A percentile compares a stretch with the other conserved stretches of the same genome.
Evolutionary conservation across 495 filamentous ascomycete species (phyloP).

Genomic region (Glonium stellatum): DNA sequence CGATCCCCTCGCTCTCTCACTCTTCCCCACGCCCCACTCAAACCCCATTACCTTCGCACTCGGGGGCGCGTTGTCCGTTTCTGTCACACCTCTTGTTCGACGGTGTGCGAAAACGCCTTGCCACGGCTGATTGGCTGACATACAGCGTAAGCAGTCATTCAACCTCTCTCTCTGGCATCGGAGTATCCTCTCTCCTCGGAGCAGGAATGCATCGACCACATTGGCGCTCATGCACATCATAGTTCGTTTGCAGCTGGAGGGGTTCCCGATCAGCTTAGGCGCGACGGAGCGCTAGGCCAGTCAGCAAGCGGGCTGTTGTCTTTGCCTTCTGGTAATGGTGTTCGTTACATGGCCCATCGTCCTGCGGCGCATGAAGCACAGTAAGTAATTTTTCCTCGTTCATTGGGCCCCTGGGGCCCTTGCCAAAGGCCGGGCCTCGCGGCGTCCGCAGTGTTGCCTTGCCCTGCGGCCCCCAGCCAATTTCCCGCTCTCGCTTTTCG

Average conservation of each 20-base stretch:
- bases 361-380: conserved; percentile 27
- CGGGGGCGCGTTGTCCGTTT: conserved; percentile 28
- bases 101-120: conserved; percentile 12
- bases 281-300: conserved; percentile 27
- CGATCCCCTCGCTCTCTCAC: neutral
- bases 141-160: conserved; percentile 28
- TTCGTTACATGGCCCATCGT: conserved; percentile 29
- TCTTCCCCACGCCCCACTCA: no score
- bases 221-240: conserved; percentile 34
- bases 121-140: conserved; percentile 28
- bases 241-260: conserved; percentile 23
- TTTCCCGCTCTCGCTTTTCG: conserved; percentile 17
- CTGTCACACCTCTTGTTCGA: conserved; percentile 27
- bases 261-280: conserved; percentile 30
- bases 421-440: conserved; percentile 12
- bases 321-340: conserved; percentile 12
- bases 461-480: conserved; percentile 23
- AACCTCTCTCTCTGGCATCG: conserved; percentile 28
- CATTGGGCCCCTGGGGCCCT: conserved; percentile 26
- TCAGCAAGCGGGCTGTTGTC: conserved; percentile 18
- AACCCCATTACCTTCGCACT: conserved; percentile 1
- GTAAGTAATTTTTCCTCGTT: conserved; percentile 28
- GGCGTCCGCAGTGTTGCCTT: conserved; percentile 25
- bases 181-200: conserved; percentile 33
- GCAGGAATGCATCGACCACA: conserved; percentile 33